Evolutionary conservation across 441 rosid species (phyloP).

Genomic region (Pelargonium australe): DNA sequence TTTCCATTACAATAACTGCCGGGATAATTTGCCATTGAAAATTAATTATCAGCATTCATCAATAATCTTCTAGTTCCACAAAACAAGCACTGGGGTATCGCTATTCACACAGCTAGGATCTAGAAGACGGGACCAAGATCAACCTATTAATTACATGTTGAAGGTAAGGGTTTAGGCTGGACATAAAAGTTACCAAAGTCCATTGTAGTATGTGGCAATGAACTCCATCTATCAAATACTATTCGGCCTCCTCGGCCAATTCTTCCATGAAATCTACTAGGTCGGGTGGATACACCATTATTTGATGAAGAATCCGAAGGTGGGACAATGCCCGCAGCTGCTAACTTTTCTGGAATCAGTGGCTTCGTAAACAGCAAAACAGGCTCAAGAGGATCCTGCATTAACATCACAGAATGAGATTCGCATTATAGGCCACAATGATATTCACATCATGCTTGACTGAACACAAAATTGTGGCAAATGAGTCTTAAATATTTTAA

Average conservation of each 20-base stretch:
- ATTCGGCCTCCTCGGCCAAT: slow-evolving; percentile 97
- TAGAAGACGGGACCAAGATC: not conserved
- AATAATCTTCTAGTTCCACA: too few species aligned
- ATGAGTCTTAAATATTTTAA: not conserved
- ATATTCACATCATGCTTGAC: not conserved
- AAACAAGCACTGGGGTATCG: not conserved
- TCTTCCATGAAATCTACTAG: slow-evolving; percentile 58
- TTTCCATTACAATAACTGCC: too few species aligned
- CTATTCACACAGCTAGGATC: not conserved
- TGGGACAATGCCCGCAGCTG: slow-evolving; percentile 52
- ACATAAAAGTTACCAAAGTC: slow-evolving; percentile 55
- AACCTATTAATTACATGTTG: slow-evolving; percentile 33
- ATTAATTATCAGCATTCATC: too few species aligned
- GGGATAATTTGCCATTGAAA: too few species aligned
- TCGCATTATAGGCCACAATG: not conserved
- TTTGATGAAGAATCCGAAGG: slow-evolving; percentile 45
- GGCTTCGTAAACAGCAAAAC: slow-evolving; percentile 82
- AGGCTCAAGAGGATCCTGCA: slow-evolving; percentile 90
- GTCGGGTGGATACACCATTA: slow-evolving; percentile 32
- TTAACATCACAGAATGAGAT: slow-evolving; percentile 11
- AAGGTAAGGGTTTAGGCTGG: slow-evolving; percentile 53
- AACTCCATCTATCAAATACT: slow-evolving; percentile 89
- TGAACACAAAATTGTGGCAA: not conserved
- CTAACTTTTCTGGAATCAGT: slow-evolving; percentile 77
- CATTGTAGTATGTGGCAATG: slow-evolving; percentile 60